Evolutionary conservation across 169 alveolate species (phyloP), one percentile per base, ranked within the genome.

Genomic region (Plasmodium vivax): DNA sequence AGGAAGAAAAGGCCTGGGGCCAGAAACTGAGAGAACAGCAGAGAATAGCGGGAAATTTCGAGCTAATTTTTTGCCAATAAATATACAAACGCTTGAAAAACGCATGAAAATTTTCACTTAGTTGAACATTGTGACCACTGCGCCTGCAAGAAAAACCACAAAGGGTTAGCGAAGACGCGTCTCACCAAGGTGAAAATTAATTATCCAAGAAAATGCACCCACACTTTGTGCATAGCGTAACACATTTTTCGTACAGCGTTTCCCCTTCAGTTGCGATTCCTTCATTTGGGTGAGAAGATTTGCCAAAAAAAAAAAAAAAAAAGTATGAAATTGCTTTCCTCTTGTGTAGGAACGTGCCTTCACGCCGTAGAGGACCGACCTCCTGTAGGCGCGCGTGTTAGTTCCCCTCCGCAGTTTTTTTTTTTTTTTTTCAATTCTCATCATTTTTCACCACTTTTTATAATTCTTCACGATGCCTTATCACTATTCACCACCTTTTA

Each of bases 1-100:
- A n/a, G 94, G 38, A 87, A 87, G 82, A 87, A 87, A 87, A 74
- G 94, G 80, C 94, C 94, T 38, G 94, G 94, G 68, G 87, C 94
- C 30, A 51, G 94, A 72, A 87, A 87, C 82, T 87, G 81, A 87
- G 71, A n/a, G 56, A 30, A 41, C 38, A 32, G 6, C 8, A 45
- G 19, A 23, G 27, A 23, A 23, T 0, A 23, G 27, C 27, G 27
- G 27, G 36, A 43, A 80, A 41, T 45, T 45, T 16, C 36, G 47
- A 45, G 72, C 74, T 45, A 58, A 56, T 12, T 16, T 7, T 23
- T 7, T 80, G 74, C 27, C 74, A 23, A 10, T 23, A 80, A 38
- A 45, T 45, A 19, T 58, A 58, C 74, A 58, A 2, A 58, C 32
- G 32, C 32, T 23, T 23, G 27, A 23, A 23, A 23, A 23, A 23